These are phyloP conservation scores for Fraxinus pennsylvanica DNA, from an alignment of 257 asterid species.

Conservation along the genomic window DNA sequence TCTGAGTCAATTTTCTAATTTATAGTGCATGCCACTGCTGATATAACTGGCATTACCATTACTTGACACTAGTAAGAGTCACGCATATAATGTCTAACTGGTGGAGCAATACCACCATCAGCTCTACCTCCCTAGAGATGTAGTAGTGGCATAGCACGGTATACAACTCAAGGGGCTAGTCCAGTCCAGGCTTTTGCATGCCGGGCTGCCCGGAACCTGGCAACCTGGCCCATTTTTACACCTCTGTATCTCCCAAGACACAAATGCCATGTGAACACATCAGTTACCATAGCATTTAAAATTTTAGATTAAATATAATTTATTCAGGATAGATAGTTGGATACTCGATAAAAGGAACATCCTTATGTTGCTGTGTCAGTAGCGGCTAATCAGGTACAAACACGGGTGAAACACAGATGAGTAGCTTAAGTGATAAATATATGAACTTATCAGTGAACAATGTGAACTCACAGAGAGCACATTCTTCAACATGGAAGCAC, in stretches of 20 bases:
- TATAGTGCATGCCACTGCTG: not conserved
- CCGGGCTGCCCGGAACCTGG: not conserved
- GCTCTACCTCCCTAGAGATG: not conserved
- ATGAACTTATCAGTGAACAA: not conserved
- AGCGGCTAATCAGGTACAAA: not conserved
- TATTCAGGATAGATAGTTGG: not conserved
- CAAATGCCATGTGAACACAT: not conserved
- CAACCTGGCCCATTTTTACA: not conserved
- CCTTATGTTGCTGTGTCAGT: not conserved
- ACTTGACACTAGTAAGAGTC: not conserved
- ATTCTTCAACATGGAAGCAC: conserved; percentile 72
- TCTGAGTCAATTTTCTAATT: not conserved
- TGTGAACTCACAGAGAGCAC: conserved; percentile 61
- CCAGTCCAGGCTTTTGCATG: not conserved
- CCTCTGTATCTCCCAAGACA: not conserved
- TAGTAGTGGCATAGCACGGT: not conserved
- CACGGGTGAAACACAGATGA: not conserved
- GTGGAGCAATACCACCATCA: not conserved
- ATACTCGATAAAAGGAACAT: not conserved
- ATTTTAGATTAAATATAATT: not conserved
- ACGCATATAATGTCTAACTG: not conserved
- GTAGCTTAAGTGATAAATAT: not conserved
- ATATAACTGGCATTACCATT: not conserved
- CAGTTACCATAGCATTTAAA: not conserved
- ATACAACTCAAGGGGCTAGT: not conserved